Evolutionary conservation across 2,329 filamentous ascomycete species (phyloP).

Genomic region (Scedosporium aurantiacum): DNA sequence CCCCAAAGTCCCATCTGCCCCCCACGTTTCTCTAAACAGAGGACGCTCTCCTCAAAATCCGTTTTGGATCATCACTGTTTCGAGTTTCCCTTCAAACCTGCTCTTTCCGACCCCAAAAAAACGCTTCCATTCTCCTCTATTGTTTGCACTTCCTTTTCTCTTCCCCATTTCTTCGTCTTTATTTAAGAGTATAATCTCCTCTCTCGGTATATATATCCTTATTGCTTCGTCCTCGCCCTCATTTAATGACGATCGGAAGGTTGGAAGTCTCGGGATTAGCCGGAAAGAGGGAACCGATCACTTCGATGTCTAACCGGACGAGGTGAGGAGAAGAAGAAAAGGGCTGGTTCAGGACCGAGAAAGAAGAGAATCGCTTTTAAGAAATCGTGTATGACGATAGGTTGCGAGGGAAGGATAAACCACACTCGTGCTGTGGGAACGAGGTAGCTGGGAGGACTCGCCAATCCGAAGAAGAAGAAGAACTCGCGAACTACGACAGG

Average conservation of each 20-base stretch:
- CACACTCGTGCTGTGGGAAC: neutral
- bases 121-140: neutral
- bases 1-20: neutral
- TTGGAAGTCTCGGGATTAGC: no score
- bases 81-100: neutral
- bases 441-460: neutral
- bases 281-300: no score
- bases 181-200: no score
- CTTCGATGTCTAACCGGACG: no score
- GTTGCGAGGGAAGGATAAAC: neutral
- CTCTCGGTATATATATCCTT: no score
- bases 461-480: neutral
- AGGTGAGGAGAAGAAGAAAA: no score
- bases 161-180: no score
- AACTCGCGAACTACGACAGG: neutral
- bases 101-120: neutral
- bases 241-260: no score
- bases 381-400: neutral
- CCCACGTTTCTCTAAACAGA: neutral
- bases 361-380: neutral
- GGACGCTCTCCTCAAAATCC: neutral
- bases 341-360: no score
- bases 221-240: no score
- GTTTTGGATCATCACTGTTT: neutral
- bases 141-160: neutral